These are phyloP conservation scores for Mortierella sp. DNA, from an alignment of 371 early-diverging fungal genomes.

Conservation along the genomic window DNA sequence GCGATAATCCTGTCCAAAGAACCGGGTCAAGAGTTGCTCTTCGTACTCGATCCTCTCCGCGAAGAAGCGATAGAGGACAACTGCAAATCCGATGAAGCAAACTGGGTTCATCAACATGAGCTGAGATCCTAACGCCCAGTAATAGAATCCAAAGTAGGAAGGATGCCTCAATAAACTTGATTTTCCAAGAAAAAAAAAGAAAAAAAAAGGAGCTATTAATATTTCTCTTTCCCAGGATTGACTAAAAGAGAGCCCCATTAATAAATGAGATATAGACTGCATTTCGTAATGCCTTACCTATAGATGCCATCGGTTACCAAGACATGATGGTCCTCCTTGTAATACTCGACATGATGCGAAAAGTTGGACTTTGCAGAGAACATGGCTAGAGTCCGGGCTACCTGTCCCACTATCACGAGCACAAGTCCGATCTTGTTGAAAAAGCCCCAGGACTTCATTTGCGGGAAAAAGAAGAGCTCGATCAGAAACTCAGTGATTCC, in stretches of 20 bases:
- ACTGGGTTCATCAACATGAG: constrained; percentile 79
- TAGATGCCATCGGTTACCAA: constrained; percentile 86
- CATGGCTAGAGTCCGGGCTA: constrained; percentile 81
- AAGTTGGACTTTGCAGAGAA: constrained; percentile 84
- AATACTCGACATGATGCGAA: constrained; percentile 77
- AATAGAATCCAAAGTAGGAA: constrained; percentile 91
- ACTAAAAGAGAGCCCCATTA: background rate
- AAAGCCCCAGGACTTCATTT: constrained; percentile 63
- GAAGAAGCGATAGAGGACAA: constrained; percentile 78
- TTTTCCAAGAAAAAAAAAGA: background rate
- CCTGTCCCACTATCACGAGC: constrained; percentile 72
- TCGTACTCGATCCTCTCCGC: constrained; percentile 79
- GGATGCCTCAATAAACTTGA: constrained; percentile 83
- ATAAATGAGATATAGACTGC: background rate
- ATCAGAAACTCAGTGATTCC: constrained; percentile 78
- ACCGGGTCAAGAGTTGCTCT: constrained; percentile 74
- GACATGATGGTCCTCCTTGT: constrained; percentile 72
- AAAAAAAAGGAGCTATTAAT: background rate
- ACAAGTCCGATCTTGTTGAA: constrained; percentile 70
- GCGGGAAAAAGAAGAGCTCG: constrained; percentile 73
- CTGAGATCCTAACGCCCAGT: constrained; percentile 85
- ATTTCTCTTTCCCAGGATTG: too few relatives aligned
- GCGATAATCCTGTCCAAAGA: constrained; percentile 82
- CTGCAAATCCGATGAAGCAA: constrained; percentile 69
- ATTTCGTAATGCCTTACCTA: constrained; percentile 56